Evolutionary conservation across 768 basidiomycete species (phyloP).

Genomic region (Psilocybe azurescens): DNA sequence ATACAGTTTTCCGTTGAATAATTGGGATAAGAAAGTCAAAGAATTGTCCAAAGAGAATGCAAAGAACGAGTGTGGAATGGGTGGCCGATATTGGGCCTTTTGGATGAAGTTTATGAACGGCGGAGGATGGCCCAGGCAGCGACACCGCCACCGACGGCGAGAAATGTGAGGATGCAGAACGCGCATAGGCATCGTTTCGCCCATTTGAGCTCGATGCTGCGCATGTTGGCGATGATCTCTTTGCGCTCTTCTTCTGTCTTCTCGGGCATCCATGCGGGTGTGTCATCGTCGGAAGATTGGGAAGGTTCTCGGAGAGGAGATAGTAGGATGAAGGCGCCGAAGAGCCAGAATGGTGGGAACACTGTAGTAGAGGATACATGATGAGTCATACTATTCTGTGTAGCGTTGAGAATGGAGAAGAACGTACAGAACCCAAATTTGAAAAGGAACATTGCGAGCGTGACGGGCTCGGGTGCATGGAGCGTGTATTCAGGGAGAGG

Average conservation of each 20-base stretch:
- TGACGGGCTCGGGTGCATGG: slow-evolving; percentile 51
- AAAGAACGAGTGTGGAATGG: too few relatives aligned
- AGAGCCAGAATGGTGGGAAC: slow-evolving; percentile 66
- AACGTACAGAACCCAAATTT: slow-evolving; percentile 66
- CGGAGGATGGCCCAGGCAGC: slow-evolving; percentile 36
- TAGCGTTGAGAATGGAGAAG: background rate
- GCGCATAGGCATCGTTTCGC: slow-evolving; percentile 61
- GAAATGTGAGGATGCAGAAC: slow-evolving; percentile 47
- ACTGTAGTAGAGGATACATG: slow-evolving; percentile 37
- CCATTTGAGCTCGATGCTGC: slow-evolving; percentile 58
- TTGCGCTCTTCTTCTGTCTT: slow-evolving; percentile 58
- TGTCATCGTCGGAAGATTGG: slow-evolving; percentile 24
- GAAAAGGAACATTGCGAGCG: slow-evolving; percentile 65
- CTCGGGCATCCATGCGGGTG: slow-evolving; percentile 56
- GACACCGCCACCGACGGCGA: slow-evolving; percentile 37
- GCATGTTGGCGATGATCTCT: slow-evolving; percentile 50
- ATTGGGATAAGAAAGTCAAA: too few relatives aligned
- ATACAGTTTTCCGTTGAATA: too few relatives aligned
- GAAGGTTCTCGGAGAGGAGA: slow-evolving; percentile 54
- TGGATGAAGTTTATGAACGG: background rate
- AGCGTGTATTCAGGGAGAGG: slow-evolving; percentile 41
- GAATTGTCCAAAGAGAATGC: too few relatives aligned
- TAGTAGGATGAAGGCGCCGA: slow-evolving; percentile 60
- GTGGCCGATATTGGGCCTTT: too few relatives aligned
- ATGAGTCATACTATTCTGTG: slow-evolving; percentile 9